phyloP scores from a whole-genome alignment of 2,329 filamentous ascomycete genomes.

The Erysiphe pisi region DNA sequence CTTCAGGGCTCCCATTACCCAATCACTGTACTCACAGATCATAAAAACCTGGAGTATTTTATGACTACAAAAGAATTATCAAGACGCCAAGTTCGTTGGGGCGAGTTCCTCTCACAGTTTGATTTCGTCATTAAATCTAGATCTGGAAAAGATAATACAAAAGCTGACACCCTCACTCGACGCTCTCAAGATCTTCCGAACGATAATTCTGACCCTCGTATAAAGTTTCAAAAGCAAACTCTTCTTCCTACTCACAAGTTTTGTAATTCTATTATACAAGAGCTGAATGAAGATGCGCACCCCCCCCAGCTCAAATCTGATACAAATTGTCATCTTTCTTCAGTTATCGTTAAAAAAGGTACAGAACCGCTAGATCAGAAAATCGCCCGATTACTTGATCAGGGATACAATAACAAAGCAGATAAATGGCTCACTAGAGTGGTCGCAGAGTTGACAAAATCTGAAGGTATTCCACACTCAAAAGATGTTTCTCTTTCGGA shows the following conservation, averaged over 20 bases:
- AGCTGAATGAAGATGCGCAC: neutral
- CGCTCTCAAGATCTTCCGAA: neutral
- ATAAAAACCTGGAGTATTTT: neutral
- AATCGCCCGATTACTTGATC: neutral
- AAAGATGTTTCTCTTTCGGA: neutral
- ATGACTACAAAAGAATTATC: slow-evolving; percentile 12
- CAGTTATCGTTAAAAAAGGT: neutral
- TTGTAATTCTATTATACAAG: neutral
- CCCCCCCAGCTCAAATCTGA: neutral
- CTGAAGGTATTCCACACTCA: neutral
- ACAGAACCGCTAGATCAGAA: neutral
- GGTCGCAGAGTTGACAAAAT: neutral
- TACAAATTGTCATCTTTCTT: neutral
- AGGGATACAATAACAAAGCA: neutral
- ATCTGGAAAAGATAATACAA: neutral
- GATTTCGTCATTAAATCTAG: neutral
- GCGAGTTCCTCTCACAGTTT: neutral
- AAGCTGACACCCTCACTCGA: slow-evolving; percentile 10
- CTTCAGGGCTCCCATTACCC: slow-evolving; percentile 15
- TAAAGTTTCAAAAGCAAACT: neutral
- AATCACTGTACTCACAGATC: slow-evolving; percentile 24
- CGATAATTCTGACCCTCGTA: neutral
- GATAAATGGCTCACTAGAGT: neutral
- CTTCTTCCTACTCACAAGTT: slow-evolving; percentile 3
- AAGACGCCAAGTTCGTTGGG: neutral